phyloP scores from a whole-genome alignment of 192 early-diverging fungal species.

The Spizellomyces sp. region DNA sequence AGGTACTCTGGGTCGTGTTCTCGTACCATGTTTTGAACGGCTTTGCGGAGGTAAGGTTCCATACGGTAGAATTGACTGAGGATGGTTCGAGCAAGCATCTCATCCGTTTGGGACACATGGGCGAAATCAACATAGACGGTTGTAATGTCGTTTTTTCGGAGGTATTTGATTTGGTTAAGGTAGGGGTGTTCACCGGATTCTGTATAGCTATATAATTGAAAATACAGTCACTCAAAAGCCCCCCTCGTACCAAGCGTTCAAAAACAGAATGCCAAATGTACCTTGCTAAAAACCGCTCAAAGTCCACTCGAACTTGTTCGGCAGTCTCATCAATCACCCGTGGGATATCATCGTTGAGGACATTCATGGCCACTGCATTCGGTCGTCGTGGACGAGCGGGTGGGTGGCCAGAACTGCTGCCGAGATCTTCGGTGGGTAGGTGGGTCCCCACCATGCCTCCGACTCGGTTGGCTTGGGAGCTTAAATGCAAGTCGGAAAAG shows the following conservation, averaged over 20 bases:
- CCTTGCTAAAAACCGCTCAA: conserved; percentile 71
- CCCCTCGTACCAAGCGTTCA: not conserved
- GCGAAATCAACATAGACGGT: conserved; percentile 78
- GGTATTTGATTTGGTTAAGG: conserved; percentile 64
- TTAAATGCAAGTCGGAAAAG: not conserved
- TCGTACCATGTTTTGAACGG: conserved; percentile 78
- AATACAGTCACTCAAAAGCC: not conserved
- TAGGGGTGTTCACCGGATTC: conserved; percentile 53
- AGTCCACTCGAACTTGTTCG: conserved; percentile 64
- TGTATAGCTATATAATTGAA: conserved; percentile 22
- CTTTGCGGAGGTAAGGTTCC: conserved; percentile 83
- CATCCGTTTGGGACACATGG: conserved; percentile 60
- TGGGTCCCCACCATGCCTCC: conserved; percentile 13
- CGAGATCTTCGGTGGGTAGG: conserved; percentile 2
- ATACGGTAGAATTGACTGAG: conserved; percentile 46
- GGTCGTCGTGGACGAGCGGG: conserved; percentile 16
- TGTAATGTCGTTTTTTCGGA: conserved; percentile 58
- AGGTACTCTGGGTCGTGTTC: conserved; percentile 69
- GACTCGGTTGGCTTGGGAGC: conserved; percentile 15
- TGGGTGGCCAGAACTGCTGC: conserved; percentile 4
- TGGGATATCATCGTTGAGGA: conserved; percentile 46
- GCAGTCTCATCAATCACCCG: conserved; percentile 71
- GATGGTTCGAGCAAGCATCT: conserved; percentile 60
- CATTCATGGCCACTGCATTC: conserved; percentile 26
- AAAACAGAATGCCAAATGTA: conserved; percentile 33